phyloP scores from a whole-genome alignment of 495 filamentous ascomycete species.

The Penicillium daleae region DNA sequence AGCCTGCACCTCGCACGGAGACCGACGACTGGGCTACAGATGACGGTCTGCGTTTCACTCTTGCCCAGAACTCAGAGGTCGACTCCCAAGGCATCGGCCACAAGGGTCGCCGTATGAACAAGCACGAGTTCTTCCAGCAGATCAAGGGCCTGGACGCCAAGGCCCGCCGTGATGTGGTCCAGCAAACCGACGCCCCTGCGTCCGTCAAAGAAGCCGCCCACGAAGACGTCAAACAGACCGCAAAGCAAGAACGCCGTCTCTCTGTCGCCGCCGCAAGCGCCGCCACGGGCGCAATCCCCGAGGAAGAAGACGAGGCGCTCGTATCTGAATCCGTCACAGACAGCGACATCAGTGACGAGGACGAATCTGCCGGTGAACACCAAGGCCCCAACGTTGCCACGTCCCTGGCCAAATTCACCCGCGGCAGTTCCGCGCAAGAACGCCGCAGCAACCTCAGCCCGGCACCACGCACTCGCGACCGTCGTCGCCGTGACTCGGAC shows the following conservation, averaged over 20 bases:
- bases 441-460: conserved; percentile 48
- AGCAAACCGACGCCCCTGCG: conserved; percentile 66
- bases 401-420: conserved; percentile 47
- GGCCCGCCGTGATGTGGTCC: conserved; percentile 69
- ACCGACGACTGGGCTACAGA: conserved; percentile 66
- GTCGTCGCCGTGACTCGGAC: conserved; percentile 54
- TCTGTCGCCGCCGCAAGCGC: conserved; percentile 27
- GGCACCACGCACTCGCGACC: conserved; percentile 32
- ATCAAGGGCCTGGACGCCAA: conserved; percentile 80
- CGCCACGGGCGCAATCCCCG: conserved; percentile 22
- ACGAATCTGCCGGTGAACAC: conserved; percentile 25
- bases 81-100: conserved; percentile 38
- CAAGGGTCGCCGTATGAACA: conserved; percentile 78
- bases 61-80: conserved; percentile 50
- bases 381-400: conserved; percentile 51
- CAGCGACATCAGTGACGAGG: conserved; percentile 37
- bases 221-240: conserved; percentile 43
- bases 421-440: conserved; percentile 52
- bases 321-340: conserved; percentile 35
- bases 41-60: conserved; percentile 83
- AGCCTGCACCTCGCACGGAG: conserved; percentile 31
- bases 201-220: conserved; percentile 60
- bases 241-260: conserved; percentile 32
- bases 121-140: conserved; percentile 86
- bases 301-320: conserved; percentile 28